Base-by-base conservation (phyloP, 805 yeast species). In the Saccharomycopsis schoenii region DNA sequence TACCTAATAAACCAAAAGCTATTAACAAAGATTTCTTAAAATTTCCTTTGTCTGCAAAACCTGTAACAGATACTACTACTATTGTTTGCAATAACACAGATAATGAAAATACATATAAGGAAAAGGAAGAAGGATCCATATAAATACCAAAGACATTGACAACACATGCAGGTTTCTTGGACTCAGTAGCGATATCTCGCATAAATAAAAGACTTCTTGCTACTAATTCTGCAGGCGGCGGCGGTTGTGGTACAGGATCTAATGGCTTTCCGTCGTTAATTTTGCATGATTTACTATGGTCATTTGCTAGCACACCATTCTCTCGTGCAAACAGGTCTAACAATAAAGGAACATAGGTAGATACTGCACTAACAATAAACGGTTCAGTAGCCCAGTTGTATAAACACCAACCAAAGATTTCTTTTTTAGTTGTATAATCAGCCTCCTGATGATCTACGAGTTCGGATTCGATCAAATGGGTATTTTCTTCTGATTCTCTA, bases 301-400 rank as follows among this genome's bases (percentile, higher is more conserved):
- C 90, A 50, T 76, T 74, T 5, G 79, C 72, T 61, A 78, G 69
- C 9, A 88, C 93, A 29, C 90, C 93, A 68, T 85, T 87, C 54
- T 80, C 82, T 24, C 91, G 76, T 0, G 92, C 96, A 62, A 84
- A 78, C 66, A 84, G 86, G 64, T 88, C 91, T 37, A 88, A 72
- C 6, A 88, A 70, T 17, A 88, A 71, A 0, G 94, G 94, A 5
- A 88, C 85, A 69, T 86, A 88, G 0, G 93, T 86, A 0, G 92
- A 86, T 5, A 88, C 86, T 1, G 87, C 91, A 47, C 89, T 83
- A 8, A 88, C 94, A 3, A 86, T 79, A 68, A 87, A 88, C 0
- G 94, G 94, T 69, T 88, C 96, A 21, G 88, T 82, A 0, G 92
- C 91, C 80, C 88, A 84, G 1, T 85, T 76, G 65, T 83, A 85